phyloP scores from a whole-genome alignment of 257 asterid species.

The Haberlea rhodopensis region DNA sequence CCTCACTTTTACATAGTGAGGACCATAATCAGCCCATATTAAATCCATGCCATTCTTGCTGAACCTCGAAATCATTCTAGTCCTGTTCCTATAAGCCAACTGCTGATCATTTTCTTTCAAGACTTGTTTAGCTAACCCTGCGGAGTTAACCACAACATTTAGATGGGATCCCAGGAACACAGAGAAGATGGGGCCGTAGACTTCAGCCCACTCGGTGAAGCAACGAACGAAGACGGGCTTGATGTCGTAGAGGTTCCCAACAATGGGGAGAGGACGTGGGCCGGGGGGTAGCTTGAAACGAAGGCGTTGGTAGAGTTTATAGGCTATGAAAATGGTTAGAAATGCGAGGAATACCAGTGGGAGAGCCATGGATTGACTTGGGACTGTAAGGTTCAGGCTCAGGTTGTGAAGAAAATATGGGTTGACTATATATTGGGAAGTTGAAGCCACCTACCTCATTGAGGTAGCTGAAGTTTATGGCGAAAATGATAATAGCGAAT shows the following conservation, averaged over 20 bases:
- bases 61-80: constrained; percentile 38
- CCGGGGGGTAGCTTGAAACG: constrained; percentile 40
- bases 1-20: constrained; percentile 81
- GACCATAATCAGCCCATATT: constrained; percentile 91
- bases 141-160: constrained; percentile 35
- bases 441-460: neutral
- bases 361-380: neutral
- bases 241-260: constrained; percentile 42
- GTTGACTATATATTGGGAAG: neutral
- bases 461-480: neutral
- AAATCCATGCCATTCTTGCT: constrained; percentile 75
- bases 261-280: constrained; percentile 41
- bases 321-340: neutral
- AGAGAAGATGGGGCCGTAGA: constrained; percentile 56
- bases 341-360: neutral
- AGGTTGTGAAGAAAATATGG: neutral
- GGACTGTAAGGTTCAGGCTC: neutral
- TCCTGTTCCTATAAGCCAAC: constrained; percentile 45
- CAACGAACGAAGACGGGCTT: constrained; percentile 43
- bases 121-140: constrained; percentile 46
- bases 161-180: constrained; percentile 47
- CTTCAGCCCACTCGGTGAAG: constrained; percentile 43
- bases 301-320: neutral
- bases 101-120: constrained; percentile 44
- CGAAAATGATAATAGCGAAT: no score